Conservation (phyloP, 805 yeast species). For the Clavispora asparagi region DNA sequence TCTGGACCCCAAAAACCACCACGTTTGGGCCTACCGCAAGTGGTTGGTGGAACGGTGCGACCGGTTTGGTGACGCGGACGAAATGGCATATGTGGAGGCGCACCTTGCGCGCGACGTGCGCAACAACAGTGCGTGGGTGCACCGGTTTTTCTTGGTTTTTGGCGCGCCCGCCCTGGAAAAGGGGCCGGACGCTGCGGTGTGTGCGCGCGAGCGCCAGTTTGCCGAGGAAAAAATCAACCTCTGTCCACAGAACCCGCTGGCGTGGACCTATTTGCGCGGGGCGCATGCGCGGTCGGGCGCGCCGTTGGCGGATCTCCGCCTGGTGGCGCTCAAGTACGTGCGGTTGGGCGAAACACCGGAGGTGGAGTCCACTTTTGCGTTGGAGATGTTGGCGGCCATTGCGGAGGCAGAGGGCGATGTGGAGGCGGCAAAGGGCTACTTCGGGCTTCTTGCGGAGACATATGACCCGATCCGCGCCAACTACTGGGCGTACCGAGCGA, state of each 20-base stretch:
- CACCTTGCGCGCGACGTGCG: constrained; percentile 60
- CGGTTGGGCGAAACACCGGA: constrained; percentile 11
- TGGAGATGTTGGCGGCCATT: constrained; percentile 42
- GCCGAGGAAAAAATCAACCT: constrained; percentile 38
- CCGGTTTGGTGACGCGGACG: constrained; percentile 40
- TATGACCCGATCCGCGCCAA: constrained; percentile 60
- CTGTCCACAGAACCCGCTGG: constrained; percentile 77
- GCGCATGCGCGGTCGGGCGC: constrained; percentile 28
- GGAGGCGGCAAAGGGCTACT: constrained; percentile 38
- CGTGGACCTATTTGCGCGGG: constrained; percentile 81
- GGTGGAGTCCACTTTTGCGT: constrained; percentile 11
- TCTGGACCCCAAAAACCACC: constrained; percentile 86
- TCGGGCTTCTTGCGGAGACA: constrained; percentile 44
- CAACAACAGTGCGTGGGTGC: constrained; percentile 94
- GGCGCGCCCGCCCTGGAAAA: constrained; percentile 15
- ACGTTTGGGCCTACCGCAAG: constrained; percentile 89
- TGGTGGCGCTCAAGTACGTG: constrained; percentile 43
- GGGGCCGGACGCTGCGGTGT: constrained; percentile 49
- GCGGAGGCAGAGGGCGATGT: constrained; percentile 25
- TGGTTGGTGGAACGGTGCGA: constrained; percentile 67
- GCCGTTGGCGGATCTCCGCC: constrained; percentile 35
- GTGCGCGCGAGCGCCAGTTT: constrained; percentile 11
- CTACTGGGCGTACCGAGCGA: constrained; percentile 53
- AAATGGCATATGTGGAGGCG: constrained; percentile 45
- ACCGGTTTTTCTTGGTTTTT: constrained; percentile 58